Conservation (phyloP, 2,329 filamentous ascomycete genomes). For the Ploettnerulaceae sp. region DNA sequence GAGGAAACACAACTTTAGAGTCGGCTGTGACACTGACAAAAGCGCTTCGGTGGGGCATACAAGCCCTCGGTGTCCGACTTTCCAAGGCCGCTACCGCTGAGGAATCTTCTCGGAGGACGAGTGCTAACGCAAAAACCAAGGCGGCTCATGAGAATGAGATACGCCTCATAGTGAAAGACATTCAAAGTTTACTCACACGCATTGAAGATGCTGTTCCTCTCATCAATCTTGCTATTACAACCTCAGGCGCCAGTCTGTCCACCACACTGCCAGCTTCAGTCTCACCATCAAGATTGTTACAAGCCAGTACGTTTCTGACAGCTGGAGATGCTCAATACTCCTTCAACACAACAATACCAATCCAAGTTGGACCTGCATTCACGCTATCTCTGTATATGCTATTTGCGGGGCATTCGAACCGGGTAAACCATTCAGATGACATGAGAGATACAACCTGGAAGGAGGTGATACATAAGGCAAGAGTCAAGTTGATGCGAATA, state of each 20-base stretch:
- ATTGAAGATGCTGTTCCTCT: conserved; percentile 91
- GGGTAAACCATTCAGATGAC: conserved; percentile 36
- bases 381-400: conserved; percentile 91
- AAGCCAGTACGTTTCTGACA: conserved; percentile 87
- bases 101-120: conserved; percentile 44
- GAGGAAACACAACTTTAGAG: conserved; percentile 76
- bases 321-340: conserved; percentile 81
- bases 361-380: conserved; percentile 85
- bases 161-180: conserved; percentile 65
- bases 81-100: conserved; percentile 63
- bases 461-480: conserved; percentile 90
- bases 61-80: conserved; percentile 69
- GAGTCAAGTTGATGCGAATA: conserved; percentile 58
- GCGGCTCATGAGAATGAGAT: conserved; percentile 60
- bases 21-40: conserved; percentile 81
- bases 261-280: conserved; percentile 75
- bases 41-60: conserved; percentile 76
- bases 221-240: conserved; percentile 89
- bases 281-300: conserved; percentile 83
- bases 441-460: conserved; percentile 68
- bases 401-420: conserved; percentile 69
- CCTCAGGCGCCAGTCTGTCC: conserved; percentile 82
- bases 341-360: conserved; percentile 54
- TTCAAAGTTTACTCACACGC: conserved; percentile 66
- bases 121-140: conserved; percentile 43